Percentiles rank a stretch among this genome's conserved stretches.
These are phyloP conservation scores for Marvania coccoides DNA, from an alignment of 139 green algal genomes.

Conservation along the genomic window DNA sequence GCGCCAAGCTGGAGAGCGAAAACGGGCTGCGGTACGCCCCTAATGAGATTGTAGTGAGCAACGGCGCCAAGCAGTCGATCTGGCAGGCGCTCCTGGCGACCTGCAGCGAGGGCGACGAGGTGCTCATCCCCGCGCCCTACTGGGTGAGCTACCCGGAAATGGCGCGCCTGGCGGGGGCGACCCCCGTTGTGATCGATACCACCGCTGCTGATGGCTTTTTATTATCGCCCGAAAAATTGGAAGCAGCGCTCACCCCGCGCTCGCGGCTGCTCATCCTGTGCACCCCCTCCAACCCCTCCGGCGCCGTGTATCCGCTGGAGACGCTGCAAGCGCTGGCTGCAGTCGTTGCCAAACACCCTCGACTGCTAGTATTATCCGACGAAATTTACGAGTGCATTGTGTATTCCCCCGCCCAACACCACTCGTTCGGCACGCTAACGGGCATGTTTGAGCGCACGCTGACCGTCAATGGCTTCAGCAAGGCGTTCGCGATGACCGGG, in stretches of 20 bases:
- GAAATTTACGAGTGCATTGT: slow-evolving; percentile 93
- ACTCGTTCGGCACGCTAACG: slow-evolving; percentile 71
- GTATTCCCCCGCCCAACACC: slow-evolving; percentile 78
- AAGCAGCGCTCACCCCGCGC: slow-evolving; percentile 58
- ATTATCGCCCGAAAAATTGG: slow-evolving; percentile 66
- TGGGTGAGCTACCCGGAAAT: slow-evolving; percentile 98
- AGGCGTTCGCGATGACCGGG: slow-evolving; percentile 84
- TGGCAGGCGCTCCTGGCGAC: slow-evolving; percentile 75
- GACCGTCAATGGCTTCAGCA: slow-evolving; percentile 97
- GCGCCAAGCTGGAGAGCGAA: slow-evolving; percentile 78
- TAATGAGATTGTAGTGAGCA: slow-evolving; percentile 84
- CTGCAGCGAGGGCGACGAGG: slow-evolving; percentile 62
- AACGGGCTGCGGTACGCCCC: slow-evolving; percentile 80
- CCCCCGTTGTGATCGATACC: slow-evolving; percentile 71
- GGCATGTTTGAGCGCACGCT: slow-evolving; percentile 92
- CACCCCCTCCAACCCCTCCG: slow-evolving; percentile 92
- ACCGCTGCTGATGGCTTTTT: slow-evolving; percentile 66
- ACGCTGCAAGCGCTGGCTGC: slow-evolving; percentile 65
- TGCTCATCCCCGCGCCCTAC: slow-evolving; percentile 92
- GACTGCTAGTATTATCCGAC: slow-evolving; percentile 81
- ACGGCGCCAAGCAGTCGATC: slow-evolving; percentile 94
- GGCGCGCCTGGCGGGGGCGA: slow-evolving; percentile 70
- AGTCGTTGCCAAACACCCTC: slow-evolving; percentile 77
- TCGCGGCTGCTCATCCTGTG: slow-evolving; percentile 94
- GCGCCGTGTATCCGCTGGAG: slow-evolving; percentile 71